phyloP scores from a whole-genome alignment of 2,329 filamentous ascomycete genomes.

The Grosmannia clavigera region DNA sequence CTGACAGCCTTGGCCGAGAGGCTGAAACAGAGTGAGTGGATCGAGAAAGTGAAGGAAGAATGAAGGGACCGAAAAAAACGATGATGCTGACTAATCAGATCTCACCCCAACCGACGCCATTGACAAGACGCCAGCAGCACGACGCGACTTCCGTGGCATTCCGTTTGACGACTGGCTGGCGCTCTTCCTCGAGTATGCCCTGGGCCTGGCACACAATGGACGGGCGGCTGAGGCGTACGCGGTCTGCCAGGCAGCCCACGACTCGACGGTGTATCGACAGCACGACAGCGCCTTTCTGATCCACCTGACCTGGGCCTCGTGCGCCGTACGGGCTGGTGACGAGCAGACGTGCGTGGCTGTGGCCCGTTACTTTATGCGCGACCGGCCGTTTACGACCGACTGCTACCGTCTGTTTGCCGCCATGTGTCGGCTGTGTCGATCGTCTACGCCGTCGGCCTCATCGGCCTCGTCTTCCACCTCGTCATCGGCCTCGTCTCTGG shows the following conservation, averaged over 20 bases:
- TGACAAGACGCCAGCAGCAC: constrained; percentile 11
- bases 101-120: constrained; percentile 21
- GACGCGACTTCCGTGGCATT: constrained; percentile 51
- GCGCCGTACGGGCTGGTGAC: constrained; percentile 70
- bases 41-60: background rate
- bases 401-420: constrained; percentile 73
- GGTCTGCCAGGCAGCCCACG: constrained; percentile 63
- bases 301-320: constrained; percentile 68
- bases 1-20: constrained; percentile 44
- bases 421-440: constrained; percentile 63
- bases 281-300: constrained; percentile 60
- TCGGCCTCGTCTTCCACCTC: too few species aligned
- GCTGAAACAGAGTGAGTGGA: constrained; percentile 37
- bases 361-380: constrained; percentile 73
- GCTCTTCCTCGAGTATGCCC: constrained; percentile 76
- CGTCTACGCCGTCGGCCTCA: constrained; percentile 27
- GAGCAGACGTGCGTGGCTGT: constrained; percentile 61
- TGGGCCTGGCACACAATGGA: constrained; percentile 57
- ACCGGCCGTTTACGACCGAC: constrained; percentile 68
- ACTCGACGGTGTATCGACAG: constrained; percentile 61
- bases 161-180: constrained; percentile 78
- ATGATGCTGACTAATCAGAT: constrained; percentile 12
- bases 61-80: background rate
- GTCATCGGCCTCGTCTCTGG: constrained; percentile 12
- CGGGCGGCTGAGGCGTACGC: constrained; percentile 64